These are phyloP conservation scores for Hevea brasiliensis DNA, from an alignment of 345 rosid species.

Conservation along the genomic window DNA sequence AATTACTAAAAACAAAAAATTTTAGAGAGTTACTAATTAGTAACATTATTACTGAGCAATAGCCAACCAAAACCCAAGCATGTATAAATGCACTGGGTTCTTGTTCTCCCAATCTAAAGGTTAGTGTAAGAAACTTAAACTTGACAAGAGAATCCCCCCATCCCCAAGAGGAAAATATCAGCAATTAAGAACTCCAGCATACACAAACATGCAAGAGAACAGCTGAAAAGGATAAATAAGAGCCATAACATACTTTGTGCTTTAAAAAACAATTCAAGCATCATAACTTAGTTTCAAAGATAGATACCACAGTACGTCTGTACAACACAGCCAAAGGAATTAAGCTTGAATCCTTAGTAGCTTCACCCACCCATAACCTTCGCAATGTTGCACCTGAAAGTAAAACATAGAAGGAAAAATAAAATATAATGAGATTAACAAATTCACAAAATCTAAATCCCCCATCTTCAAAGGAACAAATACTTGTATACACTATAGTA, in stretches of 20 bases:
- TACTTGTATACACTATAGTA: not conserved
- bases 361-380: constrained; percentile 74
- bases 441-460: not conserved
- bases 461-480: not conserved
- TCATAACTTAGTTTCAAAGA: constrained; percentile 6
- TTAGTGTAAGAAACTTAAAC: not conserved
- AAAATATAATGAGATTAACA: constrained; percentile 5
- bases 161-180: not conserved
- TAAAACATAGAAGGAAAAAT: constrained; percentile 21
- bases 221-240: not conserved
- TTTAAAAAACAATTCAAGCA: constrained; percentile 4
- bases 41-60: not conserved
- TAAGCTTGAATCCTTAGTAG: constrained; percentile 36
- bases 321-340: constrained; percentile 71
- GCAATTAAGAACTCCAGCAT: not conserved
- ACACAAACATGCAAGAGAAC: not conserved
- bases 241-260: constrained; percentile 9
- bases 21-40: not conserved
- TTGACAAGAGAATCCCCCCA: not conserved
- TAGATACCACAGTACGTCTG: constrained; percentile 51
- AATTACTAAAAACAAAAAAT: too few relatives aligned
- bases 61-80: not conserved
- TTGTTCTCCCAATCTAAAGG: not conserved
- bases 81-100: not conserved
- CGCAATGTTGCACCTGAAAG: constrained; percentile 53